These are phyloP conservation scores for Pyrenophora seminiperda DNA, from an alignment of 2,329 filamentous ascomycete genomes.

Conservation along the genomic window DNA sequence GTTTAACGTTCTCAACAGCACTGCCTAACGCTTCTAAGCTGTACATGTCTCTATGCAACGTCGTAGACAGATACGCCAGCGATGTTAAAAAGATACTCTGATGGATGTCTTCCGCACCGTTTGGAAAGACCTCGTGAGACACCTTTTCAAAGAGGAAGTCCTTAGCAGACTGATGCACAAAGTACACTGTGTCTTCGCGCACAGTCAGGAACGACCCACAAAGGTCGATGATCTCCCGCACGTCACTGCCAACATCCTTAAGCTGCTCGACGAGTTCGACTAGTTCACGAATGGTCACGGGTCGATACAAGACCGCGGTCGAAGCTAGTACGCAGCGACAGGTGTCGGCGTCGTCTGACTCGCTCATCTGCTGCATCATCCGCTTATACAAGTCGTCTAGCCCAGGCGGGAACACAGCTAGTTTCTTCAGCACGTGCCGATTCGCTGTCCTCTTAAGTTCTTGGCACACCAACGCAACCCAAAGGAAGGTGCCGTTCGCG, in stretches of 20 bases:
- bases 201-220: slow-evolving; percentile 46
- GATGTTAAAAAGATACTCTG: neutral
- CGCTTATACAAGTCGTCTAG: slow-evolving; percentile 48
- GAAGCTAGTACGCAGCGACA: slow-evolving; percentile 48
- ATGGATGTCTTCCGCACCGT: slow-evolving; percentile 13
- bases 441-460: slow-evolving; percentile 7
- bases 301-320: slow-evolving; percentile 41
- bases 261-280: slow-evolving; percentile 22
- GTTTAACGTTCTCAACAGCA: neutral
- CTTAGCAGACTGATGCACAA: slow-evolving; percentile 54
- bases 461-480: neutral
- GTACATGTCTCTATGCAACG: neutral
- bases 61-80: neutral
- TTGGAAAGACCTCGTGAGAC: neutral
- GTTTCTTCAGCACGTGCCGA: slow-evolving; percentile 18
- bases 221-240: slow-evolving; percentile 32
- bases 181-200: slow-evolving; percentile 18
- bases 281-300: slow-evolving; percentile 48
- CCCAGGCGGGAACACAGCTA: slow-evolving; percentile 43
- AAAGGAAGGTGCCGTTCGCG: slow-evolving; percentile 7
- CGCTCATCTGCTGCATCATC: slow-evolving; percentile 48
- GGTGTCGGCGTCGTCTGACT: slow-evolving; percentile 32
- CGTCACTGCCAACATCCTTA: neutral
- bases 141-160: slow-evolving; percentile 44
- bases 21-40: neutral